These are phyloP conservation scores for Bremia lactucae DNA, from an alignment of 352 stramenopile genomes.

Conservation along the genomic window DNA sequence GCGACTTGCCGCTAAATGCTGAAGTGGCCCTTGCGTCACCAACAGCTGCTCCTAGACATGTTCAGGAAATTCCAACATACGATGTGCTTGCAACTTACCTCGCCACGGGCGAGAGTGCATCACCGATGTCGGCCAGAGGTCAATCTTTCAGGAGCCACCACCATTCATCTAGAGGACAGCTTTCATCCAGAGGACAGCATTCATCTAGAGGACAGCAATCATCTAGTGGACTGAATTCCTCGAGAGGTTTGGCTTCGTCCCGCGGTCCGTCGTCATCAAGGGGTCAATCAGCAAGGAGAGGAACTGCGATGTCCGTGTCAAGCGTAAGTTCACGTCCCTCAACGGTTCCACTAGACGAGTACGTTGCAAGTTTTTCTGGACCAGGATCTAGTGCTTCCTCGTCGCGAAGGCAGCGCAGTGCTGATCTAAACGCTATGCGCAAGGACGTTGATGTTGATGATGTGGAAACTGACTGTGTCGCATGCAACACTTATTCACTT, in stretches of 20 bases:
- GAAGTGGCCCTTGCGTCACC: slow-evolving; percentile 10
- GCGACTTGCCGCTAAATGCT: slow-evolving; percentile 7
- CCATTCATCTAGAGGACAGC: slow-evolving; percentile 12
- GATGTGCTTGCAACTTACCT: slow-evolving; percentile 32
- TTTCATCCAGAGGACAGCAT: slow-evolving; percentile 6
- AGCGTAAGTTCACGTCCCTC: slow-evolving; percentile 11
- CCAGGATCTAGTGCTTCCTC: slow-evolving; percentile 12
- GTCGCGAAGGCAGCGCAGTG: slow-evolving; percentile 22
- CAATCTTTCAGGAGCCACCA: slow-evolving; percentile 5
- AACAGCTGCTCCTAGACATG: slow-evolving; percentile 7
- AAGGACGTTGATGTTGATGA: slow-evolving; percentile 26
- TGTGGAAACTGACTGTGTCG: slow-evolving; percentile 8
- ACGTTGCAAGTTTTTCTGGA: slow-evolving; percentile 16
- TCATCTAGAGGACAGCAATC: slow-evolving; percentile 10
- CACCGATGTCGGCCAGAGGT: slow-evolving; percentile 13
- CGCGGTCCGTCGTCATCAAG: slow-evolving; percentile 18
- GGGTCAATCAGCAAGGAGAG: slow-evolving; percentile 10
- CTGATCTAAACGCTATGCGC: slow-evolving; percentile 27
- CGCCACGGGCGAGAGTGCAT: slow-evolving; percentile 18
- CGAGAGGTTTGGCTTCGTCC: slow-evolving; percentile 8
- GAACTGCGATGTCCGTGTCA: slow-evolving; percentile 13
- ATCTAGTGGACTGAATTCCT: slow-evolving; percentile 10
- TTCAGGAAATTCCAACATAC: slow-evolving; percentile 21
- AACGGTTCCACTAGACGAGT: slow-evolving; percentile 19
- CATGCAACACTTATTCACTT: slow-evolving; percentile 5